Conservation (phyloP, 805 yeast genomes). For the Komagataella mondaviorum region DNA sequence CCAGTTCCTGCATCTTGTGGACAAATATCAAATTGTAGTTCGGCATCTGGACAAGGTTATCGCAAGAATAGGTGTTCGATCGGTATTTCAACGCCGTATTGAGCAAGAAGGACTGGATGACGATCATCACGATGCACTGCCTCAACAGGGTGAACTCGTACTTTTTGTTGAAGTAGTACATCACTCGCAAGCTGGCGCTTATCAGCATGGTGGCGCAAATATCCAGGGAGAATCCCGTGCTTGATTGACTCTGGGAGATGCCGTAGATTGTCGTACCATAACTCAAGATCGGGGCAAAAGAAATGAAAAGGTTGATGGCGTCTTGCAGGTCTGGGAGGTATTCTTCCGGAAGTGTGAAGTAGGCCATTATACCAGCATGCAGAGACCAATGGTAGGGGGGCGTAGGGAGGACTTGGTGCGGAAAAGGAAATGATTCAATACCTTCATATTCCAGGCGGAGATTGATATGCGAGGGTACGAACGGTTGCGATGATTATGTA, state of each 20-base stretch:
- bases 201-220: slow-evolving; percentile 86
- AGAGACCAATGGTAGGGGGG: background rate
- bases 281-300: slow-evolving; percentile 75
- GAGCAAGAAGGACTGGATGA: slow-evolving; percentile 55
- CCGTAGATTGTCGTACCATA: slow-evolving; percentile 74
- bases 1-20: slow-evolving; percentile 10
- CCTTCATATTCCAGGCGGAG: background rate
- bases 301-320: slow-evolving; percentile 49
- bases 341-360: slow-evolving; percentile 3
- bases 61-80: slow-evolving; percentile 25
- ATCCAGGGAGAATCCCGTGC: slow-evolving; percentile 81
- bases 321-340: slow-evolving; percentile 27
- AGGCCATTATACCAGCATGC: slow-evolving; percentile 1
- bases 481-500: background rate
- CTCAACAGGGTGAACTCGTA: slow-evolving; percentile 68
- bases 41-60: slow-evolving; percentile 19
- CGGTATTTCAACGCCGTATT: slow-evolving; percentile 50
- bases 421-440: background rate
- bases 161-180: slow-evolving; percentile 68
- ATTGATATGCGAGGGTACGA: background rate
- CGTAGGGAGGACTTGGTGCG: background rate
- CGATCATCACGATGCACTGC: slow-evolving; percentile 78
- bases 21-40: slow-evolving; percentile 3
- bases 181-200: slow-evolving; percentile 59
- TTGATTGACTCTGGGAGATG: slow-evolving; percentile 47